A percentile compares a stretch with the other conserved stretches of the same genome.
Evolutionary conservation across 805 yeast species (phyloP).

Genomic region (Barnettozyma californica): DNA sequence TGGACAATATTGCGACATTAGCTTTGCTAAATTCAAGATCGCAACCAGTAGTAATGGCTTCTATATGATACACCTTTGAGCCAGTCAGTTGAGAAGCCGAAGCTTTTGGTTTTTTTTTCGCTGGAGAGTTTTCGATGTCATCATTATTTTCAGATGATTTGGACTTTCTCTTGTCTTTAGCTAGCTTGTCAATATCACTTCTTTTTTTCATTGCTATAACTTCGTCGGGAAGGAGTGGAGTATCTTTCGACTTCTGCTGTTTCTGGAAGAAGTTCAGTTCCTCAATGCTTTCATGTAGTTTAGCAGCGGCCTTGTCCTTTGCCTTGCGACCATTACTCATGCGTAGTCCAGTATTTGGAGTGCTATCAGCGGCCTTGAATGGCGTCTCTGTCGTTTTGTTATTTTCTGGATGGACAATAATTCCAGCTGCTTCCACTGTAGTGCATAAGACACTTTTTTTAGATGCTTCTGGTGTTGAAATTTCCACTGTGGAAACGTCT

Average conservation of each 20-base stretch:
- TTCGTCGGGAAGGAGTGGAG: constrained; percentile 37
- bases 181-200: constrained; percentile 24
- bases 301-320: constrained; percentile 57
- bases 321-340: constrained; percentile 46
- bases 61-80: constrained; percentile 27
- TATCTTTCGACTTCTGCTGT: constrained; percentile 39
- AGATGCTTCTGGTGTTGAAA: not conserved
- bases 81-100: not conserved
- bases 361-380: constrained; percentile 5
- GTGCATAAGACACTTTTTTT: not conserved
- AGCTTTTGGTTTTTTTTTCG: constrained; percentile 1
- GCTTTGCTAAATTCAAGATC: constrained; percentile 40
- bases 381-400: not conserved
- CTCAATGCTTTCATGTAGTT: constrained; percentile 63
- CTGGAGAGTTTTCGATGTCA: not conserved
- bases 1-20: constrained; percentile 39
- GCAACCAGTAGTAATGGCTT: constrained; percentile 62
- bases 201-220: constrained; percentile 26
- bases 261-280: constrained; percentile 61
- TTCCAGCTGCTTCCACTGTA: not conserved
- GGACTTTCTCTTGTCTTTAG: constrained; percentile 16
- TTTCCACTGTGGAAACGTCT: not conserved
- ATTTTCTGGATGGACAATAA: not conserved
- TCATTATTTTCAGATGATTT: constrained; percentile 4
- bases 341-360: constrained; percentile 10